Conservation (phyloP, 495 filamentous ascomycete species). For the Penicillium parvum region DNA sequence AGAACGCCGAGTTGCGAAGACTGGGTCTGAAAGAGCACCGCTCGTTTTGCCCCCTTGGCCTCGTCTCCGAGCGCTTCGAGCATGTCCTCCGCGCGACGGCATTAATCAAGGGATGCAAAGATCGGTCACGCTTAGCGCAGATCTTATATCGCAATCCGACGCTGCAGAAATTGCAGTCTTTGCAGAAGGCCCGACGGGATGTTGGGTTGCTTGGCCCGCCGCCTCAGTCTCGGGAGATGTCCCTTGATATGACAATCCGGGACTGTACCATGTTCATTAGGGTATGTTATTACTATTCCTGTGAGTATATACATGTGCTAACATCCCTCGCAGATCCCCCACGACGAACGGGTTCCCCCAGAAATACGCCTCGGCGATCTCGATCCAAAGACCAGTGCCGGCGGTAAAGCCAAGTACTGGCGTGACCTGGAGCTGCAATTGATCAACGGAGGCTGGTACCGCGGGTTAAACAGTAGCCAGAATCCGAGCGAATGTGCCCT, state of each 20-base stretch:
- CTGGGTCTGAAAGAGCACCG: conserved; percentile 22
- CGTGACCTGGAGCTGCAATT: conserved; percentile 55
- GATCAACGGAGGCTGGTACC: conserved; percentile 72
- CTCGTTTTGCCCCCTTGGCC: conserved; percentile 56
- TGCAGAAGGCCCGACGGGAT: conserved; percentile 30
- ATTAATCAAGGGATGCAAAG: conserved; percentile 36
- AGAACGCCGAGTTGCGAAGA: conserved; percentile 31
- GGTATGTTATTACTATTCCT: conserved; percentile 32
- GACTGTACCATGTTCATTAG: conserved; percentile 83
- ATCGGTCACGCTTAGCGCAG: conserved; percentile 31
- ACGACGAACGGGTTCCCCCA: conserved; percentile 38
- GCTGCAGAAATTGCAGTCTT: conserved; percentile 29
- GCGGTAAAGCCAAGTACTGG: conserved; percentile 73
- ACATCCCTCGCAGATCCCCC: conserved; percentile 19
- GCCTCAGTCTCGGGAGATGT: conserved; percentile 30
- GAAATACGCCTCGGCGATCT: conserved; percentile 81
- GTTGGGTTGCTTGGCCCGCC: conserved; percentile 38
- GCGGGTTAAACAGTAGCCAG: conserved; percentile 32
- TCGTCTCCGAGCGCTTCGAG: conserved; percentile 41
- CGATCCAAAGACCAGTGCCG: conserved; percentile 73
- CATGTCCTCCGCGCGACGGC: conserved; percentile 34
- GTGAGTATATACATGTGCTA: not conserved
- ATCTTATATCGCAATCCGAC: conserved; percentile 36
- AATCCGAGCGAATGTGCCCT: conserved; percentile 31
- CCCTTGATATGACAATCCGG: conserved; percentile 76